phyloP scores from a whole-genome alignment of 768 basidiomycete species.

The Sporobolomyces phaffii region DNA sequence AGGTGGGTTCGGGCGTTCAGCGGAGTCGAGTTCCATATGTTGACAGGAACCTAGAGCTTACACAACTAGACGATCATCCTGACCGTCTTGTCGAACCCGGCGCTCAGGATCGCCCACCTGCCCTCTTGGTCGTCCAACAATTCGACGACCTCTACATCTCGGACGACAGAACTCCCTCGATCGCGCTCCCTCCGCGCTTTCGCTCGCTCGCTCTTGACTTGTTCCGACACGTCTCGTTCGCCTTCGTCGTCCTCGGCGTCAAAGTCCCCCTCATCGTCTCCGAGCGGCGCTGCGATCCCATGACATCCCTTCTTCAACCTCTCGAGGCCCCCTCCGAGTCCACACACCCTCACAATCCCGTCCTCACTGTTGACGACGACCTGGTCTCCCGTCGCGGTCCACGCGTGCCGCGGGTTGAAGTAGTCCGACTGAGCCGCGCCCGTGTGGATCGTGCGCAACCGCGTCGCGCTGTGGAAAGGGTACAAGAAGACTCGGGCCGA shows the following conservation, averaged over 20 bases:
- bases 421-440: conserved; percentile 37
- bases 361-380: conserved; percentile 44
- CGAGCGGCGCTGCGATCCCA: conserved; percentile 35
- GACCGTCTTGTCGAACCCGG: conserved; percentile 41
- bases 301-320: conserved; percentile 24
- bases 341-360: conserved; percentile 42
- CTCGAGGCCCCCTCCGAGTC: conserved; percentile 24
- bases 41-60: background rate
- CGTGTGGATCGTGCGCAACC: conserved; percentile 38
- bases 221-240: background rate
- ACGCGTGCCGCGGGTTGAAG: conserved; percentile 41
- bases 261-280: no score
- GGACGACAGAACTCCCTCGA: conserved; percentile 36
- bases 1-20: background rate
- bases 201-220: conserved; percentile 27
- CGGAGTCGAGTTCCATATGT: no score
- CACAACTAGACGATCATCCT: conserved; percentile 6
- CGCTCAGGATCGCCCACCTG: conserved; percentile 11
- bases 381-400: conserved; percentile 35
- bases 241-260: conserved; percentile 1
- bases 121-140: background rate
- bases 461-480: conserved; percentile 39
- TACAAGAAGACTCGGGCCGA: conserved; percentile 42
- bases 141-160: conserved; percentile 28
- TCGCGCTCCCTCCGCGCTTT: conserved; percentile 36